Conservation (phyloP, 2,329 filamentous ascomycete species). For the Periconia sp. region DNA sequence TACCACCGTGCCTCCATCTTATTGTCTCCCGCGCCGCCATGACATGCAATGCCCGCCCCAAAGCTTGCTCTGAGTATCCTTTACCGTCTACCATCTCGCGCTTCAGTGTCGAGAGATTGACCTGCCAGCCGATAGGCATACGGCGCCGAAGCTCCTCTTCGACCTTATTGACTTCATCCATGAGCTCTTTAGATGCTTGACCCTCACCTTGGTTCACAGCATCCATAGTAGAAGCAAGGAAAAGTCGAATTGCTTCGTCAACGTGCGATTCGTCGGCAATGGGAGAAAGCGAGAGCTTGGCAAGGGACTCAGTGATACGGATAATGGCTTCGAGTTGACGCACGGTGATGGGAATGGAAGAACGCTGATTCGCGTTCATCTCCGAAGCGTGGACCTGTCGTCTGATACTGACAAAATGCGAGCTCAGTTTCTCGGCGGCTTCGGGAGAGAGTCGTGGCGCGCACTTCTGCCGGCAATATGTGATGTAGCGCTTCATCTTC, state of each 20-base stretch:
- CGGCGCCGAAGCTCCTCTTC: constrained; percentile 88
- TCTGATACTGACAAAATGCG: constrained; percentile 95
- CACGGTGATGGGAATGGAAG: constrained; percentile 95
- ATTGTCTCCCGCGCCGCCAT: constrained; percentile 87
- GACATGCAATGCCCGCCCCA: constrained; percentile 84
- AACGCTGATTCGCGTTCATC: constrained; percentile 85
- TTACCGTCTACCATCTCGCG: constrained; percentile 92
- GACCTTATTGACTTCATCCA: constrained; percentile 85
- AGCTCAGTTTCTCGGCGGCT: constrained; percentile 93
- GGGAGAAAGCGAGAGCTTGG: constrained; percentile 85
- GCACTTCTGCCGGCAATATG: constrained; percentile 94
- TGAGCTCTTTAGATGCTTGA: constrained; percentile 80
- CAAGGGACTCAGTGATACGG: constrained; percentile 93
- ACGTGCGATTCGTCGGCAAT: constrained; percentile 91
- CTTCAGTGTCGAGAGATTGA: constrained; percentile 82
- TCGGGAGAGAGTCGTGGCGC: constrained; percentile 88
- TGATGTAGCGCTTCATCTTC: constrained; percentile 97
- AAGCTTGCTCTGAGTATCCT: constrained; percentile 84
- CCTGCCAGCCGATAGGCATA: constrained; percentile 94
- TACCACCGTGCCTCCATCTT: constrained; percentile 77
- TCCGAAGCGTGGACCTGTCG: constrained; percentile 92
- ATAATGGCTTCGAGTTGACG: constrained; percentile 97
- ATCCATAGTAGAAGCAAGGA: constrained; percentile 97
- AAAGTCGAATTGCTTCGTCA: constrained; percentile 95
- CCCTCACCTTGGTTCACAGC: constrained; percentile 90